These are phyloP conservation scores for Coemansia sp. DNA, from an alignment of 192 early-diverging fungal genomes.

Conservation along the genomic window DNA sequence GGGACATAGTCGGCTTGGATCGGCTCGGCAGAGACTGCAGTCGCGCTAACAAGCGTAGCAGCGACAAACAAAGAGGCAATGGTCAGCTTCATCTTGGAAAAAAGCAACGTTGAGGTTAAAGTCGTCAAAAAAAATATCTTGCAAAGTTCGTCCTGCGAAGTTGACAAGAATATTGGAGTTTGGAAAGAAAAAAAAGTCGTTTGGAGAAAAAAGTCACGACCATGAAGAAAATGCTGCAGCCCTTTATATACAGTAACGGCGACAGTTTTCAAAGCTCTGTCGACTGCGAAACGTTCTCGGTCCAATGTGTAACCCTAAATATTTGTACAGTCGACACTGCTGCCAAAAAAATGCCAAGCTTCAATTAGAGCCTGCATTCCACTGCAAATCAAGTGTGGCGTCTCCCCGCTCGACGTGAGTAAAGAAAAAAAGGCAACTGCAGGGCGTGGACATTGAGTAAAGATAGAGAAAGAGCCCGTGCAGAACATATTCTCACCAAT, in stretches of 20 bases:
- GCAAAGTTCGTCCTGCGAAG: not conserved
- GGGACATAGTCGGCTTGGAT: not conserved
- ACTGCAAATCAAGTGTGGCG: no score
- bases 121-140: not conserved
- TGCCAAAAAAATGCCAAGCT: no score
- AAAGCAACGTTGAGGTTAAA: not conserved
- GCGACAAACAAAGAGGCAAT: constrained; percentile 16
- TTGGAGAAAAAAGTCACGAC: not conserved
- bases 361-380: no score
- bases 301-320: no score
- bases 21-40: not conserved
- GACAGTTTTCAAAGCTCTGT: no score
- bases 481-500: no score
- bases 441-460: not conserved
- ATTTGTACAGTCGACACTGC: no score
- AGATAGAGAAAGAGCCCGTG: no score
- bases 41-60: constrained; percentile 5
- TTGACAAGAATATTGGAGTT: not conserved
- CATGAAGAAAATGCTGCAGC: no score
- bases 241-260: no score
- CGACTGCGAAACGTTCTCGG: no score
- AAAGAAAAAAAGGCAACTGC: not conserved
- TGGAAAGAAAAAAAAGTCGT: not conserved
- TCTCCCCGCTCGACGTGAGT: no score
- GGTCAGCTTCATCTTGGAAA: constrained; percentile 23